Evolutionary conservation across 2,329 filamentous ascomycete species (phyloP).

Genomic region (Penicillium frequentans): DNA sequence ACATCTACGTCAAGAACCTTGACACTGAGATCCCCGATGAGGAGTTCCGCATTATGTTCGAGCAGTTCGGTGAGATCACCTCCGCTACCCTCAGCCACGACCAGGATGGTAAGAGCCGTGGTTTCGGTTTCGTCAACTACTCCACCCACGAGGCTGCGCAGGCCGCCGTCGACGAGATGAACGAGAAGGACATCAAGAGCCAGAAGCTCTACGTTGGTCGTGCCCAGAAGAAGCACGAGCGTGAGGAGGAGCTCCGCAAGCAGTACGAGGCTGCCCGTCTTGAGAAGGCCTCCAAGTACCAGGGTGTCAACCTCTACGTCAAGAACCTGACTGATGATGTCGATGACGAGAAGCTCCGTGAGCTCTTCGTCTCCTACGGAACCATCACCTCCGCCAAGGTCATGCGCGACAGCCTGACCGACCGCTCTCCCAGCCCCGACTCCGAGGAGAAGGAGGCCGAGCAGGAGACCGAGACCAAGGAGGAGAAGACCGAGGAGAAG

Average conservation of each 20-base stretch:
- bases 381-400: slow-evolving; percentile 99
- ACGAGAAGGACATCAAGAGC: slow-evolving; percentile 86
- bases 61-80: slow-evolving; percentile 89
- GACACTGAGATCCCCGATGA: slow-evolving; percentile 81
- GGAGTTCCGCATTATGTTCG: slow-evolving; percentile 90
- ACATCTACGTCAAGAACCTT: slow-evolving; percentile 99
- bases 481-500: slow-evolving; percentile 48
- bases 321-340: slow-evolving; percentile 98
- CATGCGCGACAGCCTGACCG: slow-evolving; percentile 77
- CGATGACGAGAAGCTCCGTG: slow-evolving; percentile 95
- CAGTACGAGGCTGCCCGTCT: slow-evolving; percentile 96
- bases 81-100: slow-evolving; percentile 93
- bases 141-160: slow-evolving; percentile 83
- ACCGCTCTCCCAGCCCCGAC: slow-evolving; percentile 46
- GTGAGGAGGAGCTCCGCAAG: slow-evolving; percentile 97
- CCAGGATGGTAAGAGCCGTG: slow-evolving; percentile 86
- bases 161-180: slow-evolving; percentile 86
- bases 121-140: slow-evolving; percentile 96
- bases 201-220: slow-evolving; percentile 98
- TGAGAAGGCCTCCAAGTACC: slow-evolving; percentile 99
- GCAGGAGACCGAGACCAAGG: slow-evolving; percentile 47
- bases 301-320: slow-evolving; percentile 99
- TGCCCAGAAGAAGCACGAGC: slow-evolving; percentile 99
- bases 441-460: slow-evolving; percentile 55
- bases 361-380: slow-evolving; percentile 87